A percentile compares a stretch with the other conserved stretches of the same genome.
Evolutionary conservation across 2,329 filamentous ascomycete genomes (phyloP).

Genomic region (Xenoacremonium recifei): DNA sequence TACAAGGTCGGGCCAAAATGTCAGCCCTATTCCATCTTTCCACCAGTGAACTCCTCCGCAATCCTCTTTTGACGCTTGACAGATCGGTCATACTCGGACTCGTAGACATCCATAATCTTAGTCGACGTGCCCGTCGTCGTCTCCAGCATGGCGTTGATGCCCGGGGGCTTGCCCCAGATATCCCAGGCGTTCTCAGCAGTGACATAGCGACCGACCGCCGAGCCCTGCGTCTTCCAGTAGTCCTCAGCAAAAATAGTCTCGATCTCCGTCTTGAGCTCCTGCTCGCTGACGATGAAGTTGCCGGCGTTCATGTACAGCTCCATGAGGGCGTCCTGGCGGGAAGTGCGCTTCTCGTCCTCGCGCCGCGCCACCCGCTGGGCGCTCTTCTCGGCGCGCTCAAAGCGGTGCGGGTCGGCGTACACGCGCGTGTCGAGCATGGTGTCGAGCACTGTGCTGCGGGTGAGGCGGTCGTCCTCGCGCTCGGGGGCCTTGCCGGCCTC

Average conservation of each 20-base stretch:
- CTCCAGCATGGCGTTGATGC: slow-evolving; percentile 44
- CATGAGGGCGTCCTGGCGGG: slow-evolving; percentile 71
- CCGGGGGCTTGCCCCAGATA: slow-evolving; percentile 42
- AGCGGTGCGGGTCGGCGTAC: slow-evolving; percentile 61
- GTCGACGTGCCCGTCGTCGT: slow-evolving; percentile 31
- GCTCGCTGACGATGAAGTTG: slow-evolving; percentile 80
- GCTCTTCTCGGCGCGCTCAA: slow-evolving; percentile 49
- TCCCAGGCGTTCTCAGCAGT: slow-evolving; percentile 54
- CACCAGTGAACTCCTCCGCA: slow-evolving; percentile 59
- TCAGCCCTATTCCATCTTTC: slow-evolving; percentile 46
- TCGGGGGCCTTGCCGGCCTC: slow-evolving; percentile 61
- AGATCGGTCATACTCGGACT: slow-evolving; percentile 43
- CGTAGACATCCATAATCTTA: slow-evolving; percentile 35
- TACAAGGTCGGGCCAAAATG: slow-evolving; percentile 17
- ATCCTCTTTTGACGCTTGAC: slow-evolving; percentile 53
- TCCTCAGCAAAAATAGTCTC: slow-evolving; percentile 73
- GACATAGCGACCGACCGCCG: slow-evolving; percentile 29
- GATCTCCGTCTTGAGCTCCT: slow-evolving; percentile 71
- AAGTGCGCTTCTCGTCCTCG: slow-evolving; percentile 48
- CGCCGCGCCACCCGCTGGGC: slow-evolving; percentile 43
- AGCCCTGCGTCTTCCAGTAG: slow-evolving; percentile 43
- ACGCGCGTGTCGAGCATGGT: slow-evolving; percentile 48
- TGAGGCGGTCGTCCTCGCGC: slow-evolving; percentile 74
- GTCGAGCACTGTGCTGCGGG: slow-evolving; percentile 62
- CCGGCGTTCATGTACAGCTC: slow-evolving; percentile 87